These are phyloP conservation scores for Globomyces sp. DNA, from an alignment of 371 early-diverging fungal species.

Conservation along the genomic window DNA sequence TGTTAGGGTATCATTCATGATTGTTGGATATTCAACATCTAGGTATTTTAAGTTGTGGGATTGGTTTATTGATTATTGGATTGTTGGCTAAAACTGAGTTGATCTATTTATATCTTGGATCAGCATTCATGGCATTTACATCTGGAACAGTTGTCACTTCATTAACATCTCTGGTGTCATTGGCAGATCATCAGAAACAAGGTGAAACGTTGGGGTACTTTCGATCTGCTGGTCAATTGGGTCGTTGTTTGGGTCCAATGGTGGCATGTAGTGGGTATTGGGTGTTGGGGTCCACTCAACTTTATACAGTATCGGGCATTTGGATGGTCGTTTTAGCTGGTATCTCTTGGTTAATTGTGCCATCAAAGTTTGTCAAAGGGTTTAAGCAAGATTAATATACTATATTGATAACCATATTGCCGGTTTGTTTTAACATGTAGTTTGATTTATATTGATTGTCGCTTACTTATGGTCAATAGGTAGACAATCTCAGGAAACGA, in stretches of 20 bases:
- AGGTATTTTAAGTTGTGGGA: slow-evolving; percentile 71
- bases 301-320: neutral
- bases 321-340: neutral
- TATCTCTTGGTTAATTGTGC: too few relatives aligned
- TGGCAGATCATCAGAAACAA: slow-evolving; percentile 43
- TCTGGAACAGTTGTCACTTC: slow-evolving; percentile 92
- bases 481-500: neutral
- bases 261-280: slow-evolving; percentile 65
- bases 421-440: neutral
- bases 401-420: neutral
- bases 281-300: slow-evolving; percentile 1
- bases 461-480: neutral
- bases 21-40: too few relatives aligned
- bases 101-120: slow-evolving; percentile 49
- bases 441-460: neutral
- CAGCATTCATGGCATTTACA: slow-evolving; percentile 81
- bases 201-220: slow-evolving; percentile 84
- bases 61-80: slow-evolving; percentile 69
- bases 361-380: too few relatives aligned
- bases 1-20: too few relatives aligned
- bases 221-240: slow-evolving; percentile 88
- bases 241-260: slow-evolving; percentile 87
- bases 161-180: slow-evolving; percentile 73
- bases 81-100: slow-evolving; percentile 12
- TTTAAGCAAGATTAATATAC: too few relatives aligned